These are phyloP conservation scores for Trichoderma harzianum DNA, from an alignment of 2,329 filamentous ascomycete genomes.

Conservation along the genomic window DNA sequence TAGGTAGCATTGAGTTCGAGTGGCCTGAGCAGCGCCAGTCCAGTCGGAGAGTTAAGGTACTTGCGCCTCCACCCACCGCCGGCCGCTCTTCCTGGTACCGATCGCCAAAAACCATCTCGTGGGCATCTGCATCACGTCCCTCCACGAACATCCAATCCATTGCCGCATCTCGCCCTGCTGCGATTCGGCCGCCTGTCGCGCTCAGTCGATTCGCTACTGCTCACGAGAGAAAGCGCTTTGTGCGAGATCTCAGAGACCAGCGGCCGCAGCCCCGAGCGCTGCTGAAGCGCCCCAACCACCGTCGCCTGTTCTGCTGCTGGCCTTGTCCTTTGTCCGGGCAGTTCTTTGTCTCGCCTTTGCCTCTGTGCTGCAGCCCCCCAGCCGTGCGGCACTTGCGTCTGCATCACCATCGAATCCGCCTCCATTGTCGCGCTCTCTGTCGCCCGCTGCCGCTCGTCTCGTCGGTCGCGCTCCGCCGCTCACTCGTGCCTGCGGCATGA, in stretches of 20 bases:
- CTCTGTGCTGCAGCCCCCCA: not conserved
- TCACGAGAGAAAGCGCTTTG: not conserved
- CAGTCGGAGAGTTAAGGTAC: not conserved
- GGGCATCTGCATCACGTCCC: constrained; percentile 20
- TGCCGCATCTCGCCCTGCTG: constrained; percentile 12
- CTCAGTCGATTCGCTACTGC: constrained; percentile 12
- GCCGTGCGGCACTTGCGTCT: not conserved
- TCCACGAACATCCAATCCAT: constrained; percentile 10
- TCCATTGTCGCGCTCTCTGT: constrained; percentile 22
- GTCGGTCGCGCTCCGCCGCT: constrained; percentile 26
- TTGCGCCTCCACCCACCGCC: constrained; percentile 1
- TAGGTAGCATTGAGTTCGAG: not conserved
- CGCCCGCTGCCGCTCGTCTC: constrained; percentile 17
- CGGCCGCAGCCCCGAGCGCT: not conserved
- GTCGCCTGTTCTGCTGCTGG: not conserved
- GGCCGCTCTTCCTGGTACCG: constrained; percentile 2
- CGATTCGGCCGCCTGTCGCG: constrained; percentile 13
- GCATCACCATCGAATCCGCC: constrained; percentile 11
- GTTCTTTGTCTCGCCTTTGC: not conserved
- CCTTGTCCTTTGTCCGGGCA: not conserved
- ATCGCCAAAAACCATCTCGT: constrained; percentile 19
- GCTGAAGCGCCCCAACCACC: not conserved
- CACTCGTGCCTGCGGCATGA: constrained; percentile 34
- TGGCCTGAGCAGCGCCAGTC: not conserved
- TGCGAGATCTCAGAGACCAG: not conserved